Conservation (phyloP, 305 asterid species). For the Solanum hybrid region DNA sequence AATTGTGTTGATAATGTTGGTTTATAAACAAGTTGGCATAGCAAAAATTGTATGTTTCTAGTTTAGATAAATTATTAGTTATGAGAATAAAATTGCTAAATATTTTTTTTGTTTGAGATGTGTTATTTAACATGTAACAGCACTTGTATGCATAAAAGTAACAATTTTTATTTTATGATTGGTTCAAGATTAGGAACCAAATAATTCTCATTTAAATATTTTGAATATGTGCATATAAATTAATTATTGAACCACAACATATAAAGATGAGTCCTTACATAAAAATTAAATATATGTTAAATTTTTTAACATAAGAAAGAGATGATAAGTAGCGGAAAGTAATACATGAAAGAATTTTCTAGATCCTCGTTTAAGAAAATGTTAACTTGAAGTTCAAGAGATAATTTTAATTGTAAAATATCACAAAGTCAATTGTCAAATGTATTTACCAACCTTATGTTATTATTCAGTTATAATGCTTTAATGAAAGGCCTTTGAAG, state of each 20-base stretch:
- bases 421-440: neutral
- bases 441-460: neutral
- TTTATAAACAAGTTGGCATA: neutral
- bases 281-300: too few species aligned
- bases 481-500: neutral
- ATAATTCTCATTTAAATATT: neutral
- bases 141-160: neutral
- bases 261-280: neutral
- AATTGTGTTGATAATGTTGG: too few species aligned
- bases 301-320: neutral
- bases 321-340: neutral
- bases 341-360: neutral
- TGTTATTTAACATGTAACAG: neutral
- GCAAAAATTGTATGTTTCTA: neutral
- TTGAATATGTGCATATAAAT: neutral
- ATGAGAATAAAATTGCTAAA: neutral
- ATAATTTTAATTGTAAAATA: neutral
- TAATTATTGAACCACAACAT: neutral
- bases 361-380: neutral
- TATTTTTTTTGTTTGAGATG: neutral
- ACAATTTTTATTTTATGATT: too few species aligned
- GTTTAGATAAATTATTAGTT: neutral
- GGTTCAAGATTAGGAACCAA: neutral
- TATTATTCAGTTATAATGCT: neutral
- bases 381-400: neutral